A percentile compares a stretch with the other conserved stretches of the same genome.
Conservation (phyloP, 2,329 filamentous ascomycete species). For the Colletotrichum brevisporum region DNA sequence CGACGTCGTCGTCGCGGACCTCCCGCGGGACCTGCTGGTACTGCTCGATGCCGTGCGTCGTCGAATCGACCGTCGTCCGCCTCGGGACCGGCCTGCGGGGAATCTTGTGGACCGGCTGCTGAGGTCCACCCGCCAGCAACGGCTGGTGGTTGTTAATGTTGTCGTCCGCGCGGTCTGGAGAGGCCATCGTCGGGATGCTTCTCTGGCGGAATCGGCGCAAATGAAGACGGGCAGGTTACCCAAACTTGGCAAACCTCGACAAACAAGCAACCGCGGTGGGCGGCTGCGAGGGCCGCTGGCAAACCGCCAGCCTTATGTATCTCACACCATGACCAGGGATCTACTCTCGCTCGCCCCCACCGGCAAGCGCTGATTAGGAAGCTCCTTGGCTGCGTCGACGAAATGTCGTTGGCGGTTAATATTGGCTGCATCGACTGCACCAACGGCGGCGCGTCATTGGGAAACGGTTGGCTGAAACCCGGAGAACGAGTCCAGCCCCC, state of each 20-base stretch:
- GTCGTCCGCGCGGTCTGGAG: neutral
- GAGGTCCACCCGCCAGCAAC: neutral
- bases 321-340: no score
- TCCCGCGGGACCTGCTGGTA: neutral
- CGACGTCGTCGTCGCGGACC: neutral
- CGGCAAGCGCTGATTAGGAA: no score
- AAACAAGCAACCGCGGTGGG: no score
- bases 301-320: no score
- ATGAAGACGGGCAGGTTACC: no score
- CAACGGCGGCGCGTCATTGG: neutral
- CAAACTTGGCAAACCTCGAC: no score
- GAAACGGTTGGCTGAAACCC: neutral
- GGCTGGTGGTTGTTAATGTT: neutral
- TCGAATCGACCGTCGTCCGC: neutral
- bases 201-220: no score
- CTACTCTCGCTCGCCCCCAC: no score
- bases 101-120: neutral
- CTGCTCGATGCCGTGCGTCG: neutral
- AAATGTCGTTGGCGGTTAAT: neutral
- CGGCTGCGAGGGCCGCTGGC: no score
- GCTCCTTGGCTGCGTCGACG: no score
- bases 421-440: neutral
- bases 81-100: neutral
- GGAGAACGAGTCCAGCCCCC: neutral
- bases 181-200: neutral